Evolutionary conservation across 1,284 basidiomycete species (phyloP).

Genomic region (Serendipita sp.): DNA sequence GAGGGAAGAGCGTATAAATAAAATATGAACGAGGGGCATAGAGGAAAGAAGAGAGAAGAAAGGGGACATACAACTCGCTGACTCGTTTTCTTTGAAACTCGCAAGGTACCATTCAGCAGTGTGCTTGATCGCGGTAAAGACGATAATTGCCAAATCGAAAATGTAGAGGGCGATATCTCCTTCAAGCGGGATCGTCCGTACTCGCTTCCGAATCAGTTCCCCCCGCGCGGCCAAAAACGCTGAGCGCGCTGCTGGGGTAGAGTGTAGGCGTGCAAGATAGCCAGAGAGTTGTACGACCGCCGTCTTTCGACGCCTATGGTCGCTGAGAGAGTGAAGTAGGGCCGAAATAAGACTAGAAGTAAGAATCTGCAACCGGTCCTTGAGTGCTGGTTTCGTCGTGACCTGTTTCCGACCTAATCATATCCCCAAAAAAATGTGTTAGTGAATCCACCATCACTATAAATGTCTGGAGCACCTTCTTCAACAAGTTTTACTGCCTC

Average conservation of each 20-base stretch:
- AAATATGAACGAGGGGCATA: constrained; percentile 8
- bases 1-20: background rate
- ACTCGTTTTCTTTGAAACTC: constrained; percentile 88
- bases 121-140: constrained; percentile 84
- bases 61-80: constrained; percentile 64
- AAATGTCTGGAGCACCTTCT: constrained; percentile 37
- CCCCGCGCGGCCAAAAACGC: constrained; percentile 74
- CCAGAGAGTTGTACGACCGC: constrained; percentile 57
- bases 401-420: constrained; percentile 47
- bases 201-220: constrained; percentile 59
- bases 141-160: constrained; percentile 66
- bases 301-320: constrained; percentile 66
- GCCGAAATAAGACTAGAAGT: constrained; percentile 57
- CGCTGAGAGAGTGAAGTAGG: constrained; percentile 60
- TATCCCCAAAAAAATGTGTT: constrained; percentile 2
- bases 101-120: constrained; percentile 96
- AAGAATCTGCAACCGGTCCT: constrained; percentile 51
- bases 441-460: background rate
- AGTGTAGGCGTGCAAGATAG: constrained; percentile 60
- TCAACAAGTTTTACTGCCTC: constrained; percentile 74
- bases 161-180: constrained; percentile 77
- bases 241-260: constrained; percentile 65
- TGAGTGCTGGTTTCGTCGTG: constrained; percentile 37
- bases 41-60: constrained; percentile 11
- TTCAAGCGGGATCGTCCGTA: constrained; percentile 77